phyloP scores from a whole-genome alignment of 2,329 filamentous ascomycete genomes.

The Pleoardoris graminearum region DNA sequence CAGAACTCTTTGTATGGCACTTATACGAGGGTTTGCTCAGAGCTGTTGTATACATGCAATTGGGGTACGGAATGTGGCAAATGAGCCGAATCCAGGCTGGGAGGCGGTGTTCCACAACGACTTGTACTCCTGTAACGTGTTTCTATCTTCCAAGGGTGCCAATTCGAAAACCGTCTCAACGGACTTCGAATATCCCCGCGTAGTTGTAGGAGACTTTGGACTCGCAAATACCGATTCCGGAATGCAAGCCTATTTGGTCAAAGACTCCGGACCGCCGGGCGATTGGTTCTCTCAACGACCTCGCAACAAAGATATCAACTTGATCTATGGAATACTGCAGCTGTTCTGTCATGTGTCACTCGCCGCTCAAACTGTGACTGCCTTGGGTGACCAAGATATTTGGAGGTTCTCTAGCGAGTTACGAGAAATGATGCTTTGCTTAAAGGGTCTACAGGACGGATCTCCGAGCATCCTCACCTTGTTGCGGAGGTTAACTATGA shows the following conservation, averaged over 20 bases:
- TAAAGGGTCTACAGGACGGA: not conserved
- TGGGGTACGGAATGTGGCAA: not conserved
- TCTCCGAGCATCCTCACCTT: not conserved
- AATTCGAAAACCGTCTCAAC: not conserved
- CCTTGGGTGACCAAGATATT: not conserved
- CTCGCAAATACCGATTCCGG: not conserved
- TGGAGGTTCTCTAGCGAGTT: not conserved
- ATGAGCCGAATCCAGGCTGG: not conserved
- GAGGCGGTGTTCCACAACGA: not conserved
- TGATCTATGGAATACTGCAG: not conserved
- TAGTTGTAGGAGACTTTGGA: not conserved
- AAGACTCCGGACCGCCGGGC: not conserved
- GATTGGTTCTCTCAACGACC: not conserved
- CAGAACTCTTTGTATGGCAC: not conserved
- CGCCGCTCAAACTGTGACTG: too few species aligned
- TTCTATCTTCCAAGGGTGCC: not conserved
- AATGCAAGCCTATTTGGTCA: not conserved
- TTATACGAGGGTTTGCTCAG: not conserved
- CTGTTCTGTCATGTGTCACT: not conserved
- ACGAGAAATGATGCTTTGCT: not conserved
- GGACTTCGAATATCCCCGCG: not conserved
- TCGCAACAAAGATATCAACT: not conserved
- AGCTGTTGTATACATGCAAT: not conserved
- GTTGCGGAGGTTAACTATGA: not conserved
- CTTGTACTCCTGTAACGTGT: not conserved